phyloP scores from a whole-genome alignment of 208 protist species.

The Acanthamoeba sp. region DNA sequence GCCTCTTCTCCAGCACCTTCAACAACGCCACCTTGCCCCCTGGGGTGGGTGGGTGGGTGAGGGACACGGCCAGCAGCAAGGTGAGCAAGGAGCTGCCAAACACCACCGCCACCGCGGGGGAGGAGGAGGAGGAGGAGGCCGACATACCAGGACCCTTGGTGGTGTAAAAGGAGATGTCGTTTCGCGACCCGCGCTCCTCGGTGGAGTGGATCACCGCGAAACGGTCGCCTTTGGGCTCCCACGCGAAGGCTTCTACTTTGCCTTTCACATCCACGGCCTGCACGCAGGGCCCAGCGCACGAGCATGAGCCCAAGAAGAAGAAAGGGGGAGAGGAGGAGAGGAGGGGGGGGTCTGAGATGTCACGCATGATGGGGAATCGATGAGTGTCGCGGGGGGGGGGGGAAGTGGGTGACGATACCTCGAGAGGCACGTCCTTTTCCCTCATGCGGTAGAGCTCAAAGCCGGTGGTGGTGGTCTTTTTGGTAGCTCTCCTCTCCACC shows the following conservation, averaged over 20 bases:
- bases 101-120: too few species aligned
- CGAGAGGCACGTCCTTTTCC: constrained; percentile 55
- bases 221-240: constrained; percentile 44
- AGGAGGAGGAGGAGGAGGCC: background rate
- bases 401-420: background rate
- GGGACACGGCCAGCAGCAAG: too few species aligned
- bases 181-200: background rate
- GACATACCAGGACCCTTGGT: background rate
- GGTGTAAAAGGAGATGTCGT: constrained; percentile 41
- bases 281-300: background rate
- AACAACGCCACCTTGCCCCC: background rate
- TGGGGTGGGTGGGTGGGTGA: too few species aligned
- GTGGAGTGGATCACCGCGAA: constrained; percentile 46
- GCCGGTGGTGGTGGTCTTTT: background rate
- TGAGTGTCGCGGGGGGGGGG: too few species aligned
- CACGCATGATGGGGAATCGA: too few species aligned
- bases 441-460: constrained; percentile 53
- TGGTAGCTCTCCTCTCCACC: background rate
- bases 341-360: too few species aligned
- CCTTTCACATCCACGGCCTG: constrained; percentile 20
- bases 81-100: background rate
- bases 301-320: background rate
- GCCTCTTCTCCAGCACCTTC: constrained; percentile 47
- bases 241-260: constrained; percentile 37
- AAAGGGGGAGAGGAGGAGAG: background rate